A percentile compares a stretch with the other conserved stretches of the same genome.
These are phyloP conservation scores for Phytopythium ostracodes DNA, from an alignment of 352 stramenopile genomes.

Conservation along the genomic window DNA sequence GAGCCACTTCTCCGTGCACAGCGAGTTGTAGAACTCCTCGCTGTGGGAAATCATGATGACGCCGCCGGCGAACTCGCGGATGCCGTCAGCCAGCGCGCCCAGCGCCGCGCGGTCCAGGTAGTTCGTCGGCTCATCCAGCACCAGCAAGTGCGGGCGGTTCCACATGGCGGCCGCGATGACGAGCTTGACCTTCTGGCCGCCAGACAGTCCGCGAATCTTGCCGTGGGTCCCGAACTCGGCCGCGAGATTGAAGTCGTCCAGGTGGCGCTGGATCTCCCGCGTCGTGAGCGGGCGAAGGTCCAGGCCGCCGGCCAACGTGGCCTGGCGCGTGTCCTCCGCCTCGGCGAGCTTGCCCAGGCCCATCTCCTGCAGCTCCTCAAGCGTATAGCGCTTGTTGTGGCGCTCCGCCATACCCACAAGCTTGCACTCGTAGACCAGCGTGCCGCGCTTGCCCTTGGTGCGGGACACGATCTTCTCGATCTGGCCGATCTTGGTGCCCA, in stretches of 20 bases:
- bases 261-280: conserved; percentile 67
- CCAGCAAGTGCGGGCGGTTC: conserved; percentile 82
- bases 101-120: conserved; percentile 76
- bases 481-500: conserved; percentile 89
- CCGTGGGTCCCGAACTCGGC: conserved; percentile 78
- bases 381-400: conserved; percentile 65
- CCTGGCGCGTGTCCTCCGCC: conserved; percentile 61
- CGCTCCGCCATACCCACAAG: conserved; percentile 72
- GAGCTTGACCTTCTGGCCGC: conserved; percentile 81
- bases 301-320: conserved; percentile 46
- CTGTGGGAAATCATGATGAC: conserved; percentile 83
- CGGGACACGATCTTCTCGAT: conserved; percentile 94
- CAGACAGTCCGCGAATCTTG: conserved; percentile 75
- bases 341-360: conserved; percentile 59
- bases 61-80: conserved; percentile 64
- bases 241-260: conserved; percentile 67
- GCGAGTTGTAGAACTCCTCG: conserved; percentile 80
- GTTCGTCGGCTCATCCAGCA: conserved; percentile 88
- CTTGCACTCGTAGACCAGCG: conserved; percentile 88
- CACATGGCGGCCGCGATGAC: conserved; percentile 78
- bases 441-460: conserved; percentile 65
- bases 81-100: conserved; percentile 56
- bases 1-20: conserved; percentile 76
- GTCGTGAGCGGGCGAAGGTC: conserved; percentile 63
- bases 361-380: conserved; percentile 68